Base-by-base conservation (phyloP, 2,329 filamentous ascomycete species). In the Ceratocystis ficicola region DNA sequence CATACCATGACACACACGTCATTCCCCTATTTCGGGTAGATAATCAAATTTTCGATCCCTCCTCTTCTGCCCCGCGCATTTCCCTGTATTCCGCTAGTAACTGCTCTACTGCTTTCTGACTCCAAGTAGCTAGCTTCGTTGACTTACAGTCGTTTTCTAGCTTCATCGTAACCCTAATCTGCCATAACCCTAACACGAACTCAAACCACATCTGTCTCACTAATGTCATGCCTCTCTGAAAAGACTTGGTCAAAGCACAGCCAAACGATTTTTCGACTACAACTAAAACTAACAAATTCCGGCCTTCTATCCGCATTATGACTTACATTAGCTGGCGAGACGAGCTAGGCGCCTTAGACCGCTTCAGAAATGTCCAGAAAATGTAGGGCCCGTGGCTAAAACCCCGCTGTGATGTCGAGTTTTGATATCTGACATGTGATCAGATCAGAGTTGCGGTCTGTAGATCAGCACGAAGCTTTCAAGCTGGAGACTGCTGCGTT, bases 401-500 rank as follows among this genome's bases (percentile, higher is more conserved):
- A 60, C 69, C 6, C 67, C 20, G 41, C 70, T 28, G 41, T 25
- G 52, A 25, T 50, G 5, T 44, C 20, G 4, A 28, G 12, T 32
- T 25, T 22, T 25, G 32, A n/a, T 44, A 44, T 60, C 63, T 65
- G 52, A 65, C 63, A 65, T 65, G 41, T 65, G 63, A 65, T 61
- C 4, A 66, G 70, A 22, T 68, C 71, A 3, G 68, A 69, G 50
- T 55, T 65, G 32, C 63, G 52, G n/a, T 65, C 52, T 7, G 32
- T 65, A 2, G 69, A 70, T 8, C 72, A 73, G 48, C 12, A 72
- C 72, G 70, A 78, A 48, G 89, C 89, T 22, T 86, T 87, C 71
- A 74, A 80, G 60, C 76, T 85, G 50, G 91, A 95, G 74, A 82
- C 81, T 59, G 78, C 81, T 10, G 83, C 85, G 12, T 88, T 84